Evolutionary conservation across 2,329 filamentous ascomycete species (phyloP).

Genomic region (Chalaropsis thielavioides): DNA sequence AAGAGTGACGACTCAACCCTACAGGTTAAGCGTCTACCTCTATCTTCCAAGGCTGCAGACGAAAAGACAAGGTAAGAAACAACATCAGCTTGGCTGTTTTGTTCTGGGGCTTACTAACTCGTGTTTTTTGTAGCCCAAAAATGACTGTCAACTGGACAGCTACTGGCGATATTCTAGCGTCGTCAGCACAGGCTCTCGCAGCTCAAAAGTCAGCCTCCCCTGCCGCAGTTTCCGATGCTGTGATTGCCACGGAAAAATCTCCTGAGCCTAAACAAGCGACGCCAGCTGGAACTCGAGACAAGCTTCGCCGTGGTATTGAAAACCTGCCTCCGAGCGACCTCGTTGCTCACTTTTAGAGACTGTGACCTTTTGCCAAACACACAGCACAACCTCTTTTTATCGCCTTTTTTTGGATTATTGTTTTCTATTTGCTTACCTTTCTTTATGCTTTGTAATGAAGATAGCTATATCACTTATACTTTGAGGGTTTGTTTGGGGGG

Average conservation of each 20-base stretch:
- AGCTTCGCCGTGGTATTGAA: conserved; percentile 16
- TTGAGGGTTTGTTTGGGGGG: background rate
- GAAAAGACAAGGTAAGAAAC: conserved; percentile 9
- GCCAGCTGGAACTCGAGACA: conserved; percentile 10
- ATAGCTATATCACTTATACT: background rate
- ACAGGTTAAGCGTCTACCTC: conserved; percentile 13
- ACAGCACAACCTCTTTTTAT: background rate
- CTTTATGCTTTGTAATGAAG: background rate
- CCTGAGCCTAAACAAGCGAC: conserved; percentile 14
- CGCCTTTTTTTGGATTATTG: conserved; percentile 3
- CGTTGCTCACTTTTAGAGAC: background rate
- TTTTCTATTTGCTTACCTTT: background rate
- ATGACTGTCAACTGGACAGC: conserved; percentile 12
- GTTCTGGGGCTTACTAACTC: background rate
- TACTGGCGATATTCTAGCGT: conserved; percentile 1
- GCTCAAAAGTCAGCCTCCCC: conserved; percentile 13
- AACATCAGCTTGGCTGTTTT: background rate
- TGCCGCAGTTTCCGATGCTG: conserved; percentile 8
- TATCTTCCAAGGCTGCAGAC: conserved; percentile 8
- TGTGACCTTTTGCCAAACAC: background rate
- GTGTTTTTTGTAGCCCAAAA: conserved; percentile 6
- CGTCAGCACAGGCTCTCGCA: background rate
- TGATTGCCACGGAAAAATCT: conserved; percentile 9
- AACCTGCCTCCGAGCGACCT: conserved; percentile 14
- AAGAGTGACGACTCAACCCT: conserved; percentile 10